Evolutionary conservation across 345 rosid species (phyloP), one percentile per base, ranked within the genome.

Genomic region (Anastatica hierochuntica): DNA sequence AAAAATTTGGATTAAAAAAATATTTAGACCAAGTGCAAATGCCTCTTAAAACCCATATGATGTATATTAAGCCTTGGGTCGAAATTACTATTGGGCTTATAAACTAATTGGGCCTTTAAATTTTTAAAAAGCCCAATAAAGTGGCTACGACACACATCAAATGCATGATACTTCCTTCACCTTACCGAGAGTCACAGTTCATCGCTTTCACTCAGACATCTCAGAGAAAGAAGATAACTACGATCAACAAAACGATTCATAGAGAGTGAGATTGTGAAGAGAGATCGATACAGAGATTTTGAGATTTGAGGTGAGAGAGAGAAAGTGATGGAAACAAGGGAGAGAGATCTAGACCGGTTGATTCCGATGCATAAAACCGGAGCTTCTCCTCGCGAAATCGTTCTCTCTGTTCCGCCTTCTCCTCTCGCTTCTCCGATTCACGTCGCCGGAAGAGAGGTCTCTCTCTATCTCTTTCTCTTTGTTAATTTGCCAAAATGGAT

Each of bases 391-490:
- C 47, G 30, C 20, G 72, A 58, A 14, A 64, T 21, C 29, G 77
- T 56, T 60, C 63, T 72, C 1, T 66, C 81, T 12, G 23, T 57
- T 43, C 56, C 75, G 0, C 54, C 60, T 13, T 52, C 84, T 44
- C 73, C 80, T 49, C 34, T 62, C 11, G 41, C 56, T 50, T 59
- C 77, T 4, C 63, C 76, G 36, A 71, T 72, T 46, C 82, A 80
- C 49, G 68, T 72, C 43, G 63, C 76, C 26, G 79, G 84, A 50
- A 74, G 58, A 64, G 88, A 81, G 84, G 84, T 80, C 10, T 19
- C 10, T 16, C 20, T 51, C 48, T 34, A 21, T 27, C 20, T 9
- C 11, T 26, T 10, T 45, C 11, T 9, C 53, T 14, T 10, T 21
- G n/a, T n/a, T 7, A 13, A 7, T 9, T 5, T 48, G 13, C 3